Base-by-base conservation (phyloP, 148 eudicot genomes). In the Fagopyrum esculentum region DNA sequence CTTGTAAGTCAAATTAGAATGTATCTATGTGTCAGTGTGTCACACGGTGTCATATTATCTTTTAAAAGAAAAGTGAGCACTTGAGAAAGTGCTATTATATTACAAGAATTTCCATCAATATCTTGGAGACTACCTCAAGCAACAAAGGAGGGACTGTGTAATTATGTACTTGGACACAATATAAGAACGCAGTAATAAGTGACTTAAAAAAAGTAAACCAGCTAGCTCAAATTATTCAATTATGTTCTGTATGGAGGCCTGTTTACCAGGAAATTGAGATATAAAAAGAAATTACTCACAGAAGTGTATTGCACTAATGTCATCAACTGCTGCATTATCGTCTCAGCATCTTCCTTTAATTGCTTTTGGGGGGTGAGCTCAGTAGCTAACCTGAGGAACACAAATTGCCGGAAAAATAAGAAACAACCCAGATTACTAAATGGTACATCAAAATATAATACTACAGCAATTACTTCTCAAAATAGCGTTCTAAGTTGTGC, bases 401-500 rank as follows among this genome's bases (percentile, higher is more conserved):
- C 13, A 55, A 30, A 74, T 17, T 45, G 6, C 7, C 26, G 56
- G 29, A 45, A 26, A 35, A 22, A 13, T 51, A 72, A 46, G 56
- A 46, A 17, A 48, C 56, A 5, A 49, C 48, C n/a, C 26, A 29
- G 59, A 49, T 47, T 16, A 47, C 40, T 0, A 22, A 48, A 13
- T 54, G 29, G 15, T 43, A 16, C 26, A 10, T 15, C 40, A 66
- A 8, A 78, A 73, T 3, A 9, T 45, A 52, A 73, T 29, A 68
- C 40, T 5, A 35, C 9, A 35, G 55, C 51, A 76, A 78, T 83
- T 94, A 94, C 98, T 90, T 91, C 83, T 91, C 96, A 82, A 94
- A 90, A 78, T 92, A 92, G 61, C 99, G 98, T 74, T 92, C 98
- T 90, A 95, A 87, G 85, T 95, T 82, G 83, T 92, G 99, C 89